These are phyloP conservation scores for Lachnellula occidentalis DNA, from an alignment of 2,329 filamentous ascomycete species.

Conservation along the genomic window DNA sequence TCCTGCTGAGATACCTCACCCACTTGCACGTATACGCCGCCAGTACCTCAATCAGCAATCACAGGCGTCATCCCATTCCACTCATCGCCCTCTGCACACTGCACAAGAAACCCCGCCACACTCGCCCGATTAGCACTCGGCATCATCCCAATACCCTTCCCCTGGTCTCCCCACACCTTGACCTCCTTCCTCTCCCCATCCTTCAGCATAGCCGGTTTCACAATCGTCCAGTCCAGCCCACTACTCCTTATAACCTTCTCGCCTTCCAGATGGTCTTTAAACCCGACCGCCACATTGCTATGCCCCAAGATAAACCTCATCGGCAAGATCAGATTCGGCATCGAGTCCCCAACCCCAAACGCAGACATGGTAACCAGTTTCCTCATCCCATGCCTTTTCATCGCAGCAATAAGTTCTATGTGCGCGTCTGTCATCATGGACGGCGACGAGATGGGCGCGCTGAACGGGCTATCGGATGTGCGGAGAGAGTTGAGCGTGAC, in stretches of 20 bases:
- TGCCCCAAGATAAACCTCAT: conserved; percentile 41
- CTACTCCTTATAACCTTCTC: conserved; percentile 9
- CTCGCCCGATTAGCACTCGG: conserved; percentile 9
- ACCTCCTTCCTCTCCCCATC: conserved; percentile 12
- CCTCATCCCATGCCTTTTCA: conserved; percentile 31
- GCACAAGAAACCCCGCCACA: conserved; percentile 42
- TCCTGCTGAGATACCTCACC: background rate
- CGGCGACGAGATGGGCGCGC: conserved; percentile 37
- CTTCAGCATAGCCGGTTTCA: conserved; percentile 15
- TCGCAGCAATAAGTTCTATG: conserved; percentile 33
- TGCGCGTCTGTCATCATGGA: conserved; percentile 43
- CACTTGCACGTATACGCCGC: background rate
- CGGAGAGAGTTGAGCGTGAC: conserved; percentile 45
- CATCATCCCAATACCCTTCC: conserved; percentile 12
- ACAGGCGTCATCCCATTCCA: conserved; percentile 43
- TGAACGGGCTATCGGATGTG: conserved; percentile 42
- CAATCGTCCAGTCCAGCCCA: conserved; percentile 14
- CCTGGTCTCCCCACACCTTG: conserved; percentile 25
- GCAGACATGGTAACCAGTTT: conserved; percentile 47
- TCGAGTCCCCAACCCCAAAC: conserved; percentile 44
- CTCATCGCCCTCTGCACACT: conserved; percentile 35
- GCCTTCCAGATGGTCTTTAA: conserved; percentile 41
- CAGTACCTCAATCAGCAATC: conserved; percentile 35
- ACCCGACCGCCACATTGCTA: conserved; percentile 38
- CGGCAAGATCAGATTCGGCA: conserved; percentile 35